Evolutionary conservation across 257 asterid species (phyloP).

Genomic region (Jaltomata sinuosa): DNA sequence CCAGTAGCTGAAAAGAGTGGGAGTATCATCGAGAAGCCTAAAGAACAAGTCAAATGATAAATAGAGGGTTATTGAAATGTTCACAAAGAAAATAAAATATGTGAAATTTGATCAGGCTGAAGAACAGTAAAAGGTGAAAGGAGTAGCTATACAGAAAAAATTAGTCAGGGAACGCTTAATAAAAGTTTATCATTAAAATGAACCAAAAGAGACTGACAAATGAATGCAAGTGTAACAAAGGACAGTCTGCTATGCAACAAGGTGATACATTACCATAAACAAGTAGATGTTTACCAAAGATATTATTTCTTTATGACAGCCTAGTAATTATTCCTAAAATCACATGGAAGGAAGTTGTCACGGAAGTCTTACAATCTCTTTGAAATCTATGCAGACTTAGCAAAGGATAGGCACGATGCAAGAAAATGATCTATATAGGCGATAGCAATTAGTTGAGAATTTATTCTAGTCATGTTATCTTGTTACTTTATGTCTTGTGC

Average conservation of each 20-base stretch:
- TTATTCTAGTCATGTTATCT: neutral
- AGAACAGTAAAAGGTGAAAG: neutral
- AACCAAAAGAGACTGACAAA: neutral
- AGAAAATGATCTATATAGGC: neutral
- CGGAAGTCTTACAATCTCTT: neutral
- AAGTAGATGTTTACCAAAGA: neutral
- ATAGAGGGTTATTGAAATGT: neutral
- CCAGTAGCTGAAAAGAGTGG: constrained; percentile 81
- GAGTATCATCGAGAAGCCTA: constrained; percentile 73
- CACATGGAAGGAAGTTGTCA: neutral
- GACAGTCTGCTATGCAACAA: neutral
- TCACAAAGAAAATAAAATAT: neutral
- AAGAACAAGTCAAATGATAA: constrained; percentile 9
- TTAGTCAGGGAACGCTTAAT: neutral
- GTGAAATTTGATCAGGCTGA: neutral
- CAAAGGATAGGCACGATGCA: neutral
- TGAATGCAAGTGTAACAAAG: neutral
- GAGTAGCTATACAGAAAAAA: neutral
- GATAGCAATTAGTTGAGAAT: neutral
- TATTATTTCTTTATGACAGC: neutral
- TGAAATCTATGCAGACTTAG: neutral
- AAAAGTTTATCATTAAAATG: neutral
- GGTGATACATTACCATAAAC: neutral
- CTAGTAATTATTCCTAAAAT: neutral
- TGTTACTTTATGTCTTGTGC: neutral